Conservation (phyloP, 2,329 filamentous ascomycete genomes). For the Cryphonectria japonica region DNA sequence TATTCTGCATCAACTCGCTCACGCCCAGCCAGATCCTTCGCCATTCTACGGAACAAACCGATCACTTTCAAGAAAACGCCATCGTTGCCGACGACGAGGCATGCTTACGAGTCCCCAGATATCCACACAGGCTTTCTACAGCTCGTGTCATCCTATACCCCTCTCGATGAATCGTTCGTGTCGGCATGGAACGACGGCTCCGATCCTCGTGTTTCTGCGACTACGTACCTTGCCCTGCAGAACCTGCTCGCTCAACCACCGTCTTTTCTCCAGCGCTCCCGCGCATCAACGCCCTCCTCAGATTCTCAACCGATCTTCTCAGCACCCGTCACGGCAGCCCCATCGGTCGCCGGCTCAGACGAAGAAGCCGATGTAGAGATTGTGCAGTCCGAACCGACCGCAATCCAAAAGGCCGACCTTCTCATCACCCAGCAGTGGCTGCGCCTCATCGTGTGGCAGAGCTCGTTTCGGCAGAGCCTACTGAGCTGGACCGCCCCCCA, state of each 20-base stretch:
- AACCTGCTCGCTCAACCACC: conserved; percentile 40
- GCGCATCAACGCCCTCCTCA: conserved; percentile 32
- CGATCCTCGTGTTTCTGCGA: conserved; percentile 40
- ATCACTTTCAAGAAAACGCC: conserved; percentile 65
- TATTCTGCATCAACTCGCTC: conserved; percentile 36
- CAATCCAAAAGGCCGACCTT: conserved; percentile 71
- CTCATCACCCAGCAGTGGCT: conserved; percentile 74
- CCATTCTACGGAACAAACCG: conserved; percentile 65
- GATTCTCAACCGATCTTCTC: conserved; percentile 36
- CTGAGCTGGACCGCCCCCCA: conserved; percentile 63
- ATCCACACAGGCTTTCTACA: conserved; percentile 63
- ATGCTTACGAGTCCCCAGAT: conserved; percentile 55
- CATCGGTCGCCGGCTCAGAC: conserved; percentile 22
- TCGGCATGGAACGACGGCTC: conserved; percentile 65
- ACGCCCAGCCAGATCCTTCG: conserved; percentile 49
- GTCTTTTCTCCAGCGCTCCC: conserved; percentile 35
- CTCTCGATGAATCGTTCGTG: conserved; percentile 66
- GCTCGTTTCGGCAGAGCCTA: conserved; percentile 67
- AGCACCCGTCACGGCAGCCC: conserved; percentile 21
- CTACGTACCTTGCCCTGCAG: conserved; percentile 43
- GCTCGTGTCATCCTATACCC: conserved; percentile 63
- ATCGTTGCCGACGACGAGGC: conserved; percentile 54
- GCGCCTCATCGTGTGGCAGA: conserved; percentile 72
- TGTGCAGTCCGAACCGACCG: conserved; percentile 55
- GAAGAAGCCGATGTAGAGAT: conserved; percentile 48